A percentile compares a stretch with the other conserved stretches of the same genome.
Evolutionary conservation across 1,284 basidiomycete genomes (phyloP).

Genomic region (Sanghuangporus baumii): DNA sequence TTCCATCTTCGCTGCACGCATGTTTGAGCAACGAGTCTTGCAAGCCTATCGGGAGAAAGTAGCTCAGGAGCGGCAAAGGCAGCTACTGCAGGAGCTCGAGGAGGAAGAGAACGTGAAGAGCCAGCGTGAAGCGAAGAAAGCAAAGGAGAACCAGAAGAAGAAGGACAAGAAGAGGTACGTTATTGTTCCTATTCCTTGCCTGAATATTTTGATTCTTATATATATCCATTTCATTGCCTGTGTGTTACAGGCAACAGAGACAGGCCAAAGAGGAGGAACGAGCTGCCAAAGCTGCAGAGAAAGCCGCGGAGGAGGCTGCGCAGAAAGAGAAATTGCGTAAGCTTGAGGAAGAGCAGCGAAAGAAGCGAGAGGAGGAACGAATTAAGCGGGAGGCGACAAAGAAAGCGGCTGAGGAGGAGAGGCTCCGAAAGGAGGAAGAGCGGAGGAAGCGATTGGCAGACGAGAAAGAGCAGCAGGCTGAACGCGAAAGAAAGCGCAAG

Average conservation of each 20-base stretch:
- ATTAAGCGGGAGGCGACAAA: conserved; percentile 68
- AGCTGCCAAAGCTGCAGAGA: conserved; percentile 73
- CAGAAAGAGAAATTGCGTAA: conserved; percentile 61
- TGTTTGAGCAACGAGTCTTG: conserved; percentile 98
- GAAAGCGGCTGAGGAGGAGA: conserved; percentile 77
- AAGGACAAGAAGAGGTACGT: conserved; percentile 92
- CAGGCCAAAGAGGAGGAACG: conserved; percentile 88
- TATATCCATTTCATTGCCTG: conserved; percentile 5
- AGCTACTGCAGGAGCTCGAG: conserved; percentile 84
- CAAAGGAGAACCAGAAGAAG: conserved; percentile 89
- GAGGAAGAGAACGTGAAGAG: conserved; percentile 79
- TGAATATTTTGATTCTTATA: conserved; percentile 3
- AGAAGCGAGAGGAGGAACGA: conserved; percentile 69
- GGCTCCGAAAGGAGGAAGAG: conserved; percentile 72
- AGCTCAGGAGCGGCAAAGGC: conserved; percentile 86
- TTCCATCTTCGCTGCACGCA: conserved; percentile 98
- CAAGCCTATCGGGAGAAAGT: conserved; percentile 89
- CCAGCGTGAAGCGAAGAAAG: conserved; percentile 90
- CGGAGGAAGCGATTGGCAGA: conserved; percentile 66
- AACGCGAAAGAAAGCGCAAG: conserved; percentile 56
- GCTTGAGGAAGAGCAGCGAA: conserved; percentile 57
- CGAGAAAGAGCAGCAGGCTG: conserved; percentile 58
- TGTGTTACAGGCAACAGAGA: conserved; percentile 71
- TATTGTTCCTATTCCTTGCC: conserved; percentile 13
- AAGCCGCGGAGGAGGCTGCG: conserved; percentile 75